phyloP scores from a whole-genome alignment of 1,284 basidiomycete species.

The Ustilago crameri region DNA sequence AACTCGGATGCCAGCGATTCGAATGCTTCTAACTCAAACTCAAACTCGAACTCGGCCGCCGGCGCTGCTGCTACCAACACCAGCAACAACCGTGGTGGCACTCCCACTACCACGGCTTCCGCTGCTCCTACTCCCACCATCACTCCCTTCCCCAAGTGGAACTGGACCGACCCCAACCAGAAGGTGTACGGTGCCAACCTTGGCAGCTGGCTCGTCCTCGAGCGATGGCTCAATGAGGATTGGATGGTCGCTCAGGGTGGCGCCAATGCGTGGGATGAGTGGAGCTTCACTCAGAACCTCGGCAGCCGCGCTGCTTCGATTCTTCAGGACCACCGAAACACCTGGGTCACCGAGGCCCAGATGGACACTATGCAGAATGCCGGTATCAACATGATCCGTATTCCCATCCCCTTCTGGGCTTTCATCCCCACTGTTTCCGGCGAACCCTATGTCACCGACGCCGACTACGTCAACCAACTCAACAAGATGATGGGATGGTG shows the following conservation, averaged over 20 bases:
- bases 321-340: constrained; percentile 66
- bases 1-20: constrained; percentile 5
- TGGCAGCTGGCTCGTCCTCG: constrained; percentile 65
- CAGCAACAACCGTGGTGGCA: constrained; percentile 3
- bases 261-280: constrained; percentile 68
- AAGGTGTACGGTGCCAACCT: constrained; percentile 66
- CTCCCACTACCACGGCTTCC: constrained; percentile 15
- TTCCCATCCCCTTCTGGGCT: constrained; percentile 69
- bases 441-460: constrained; percentile 56
- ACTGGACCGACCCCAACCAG: constrained; percentile 61
- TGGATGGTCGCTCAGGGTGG: constrained; percentile 68
- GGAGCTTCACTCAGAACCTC: constrained; percentile 61
- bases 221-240: constrained; percentile 70
- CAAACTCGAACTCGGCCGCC: constrained; percentile 10
- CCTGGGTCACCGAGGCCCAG: constrained; percentile 69
- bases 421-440: constrained; percentile 57
- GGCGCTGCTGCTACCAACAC: constrained; percentile 2
- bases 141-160: constrained; percentile 58
- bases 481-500: constrained; percentile 61
- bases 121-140: constrained; percentile 29
- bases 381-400: constrained; percentile 68
- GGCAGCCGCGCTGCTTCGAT: constrained; percentile 50
- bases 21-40: constrained; percentile 10
- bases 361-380: constrained; percentile 62
- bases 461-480: constrained; percentile 55